phyloP scores from a whole-genome alignment of 2,329 filamentous ascomycete species.

The Aspergillus hortae region DNA sequence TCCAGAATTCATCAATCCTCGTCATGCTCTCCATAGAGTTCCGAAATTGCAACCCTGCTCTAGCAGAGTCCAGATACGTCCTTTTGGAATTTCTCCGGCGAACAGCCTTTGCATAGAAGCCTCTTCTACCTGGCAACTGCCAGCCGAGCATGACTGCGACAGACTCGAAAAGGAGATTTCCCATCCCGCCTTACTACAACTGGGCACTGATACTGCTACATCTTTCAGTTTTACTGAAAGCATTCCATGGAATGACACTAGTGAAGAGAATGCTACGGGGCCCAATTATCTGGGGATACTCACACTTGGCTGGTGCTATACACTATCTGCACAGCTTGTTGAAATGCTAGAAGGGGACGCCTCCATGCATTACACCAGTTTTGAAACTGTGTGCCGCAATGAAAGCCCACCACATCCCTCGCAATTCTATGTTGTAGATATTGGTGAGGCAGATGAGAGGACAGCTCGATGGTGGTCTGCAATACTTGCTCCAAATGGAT shows the following conservation, averaged over 20 bases:
- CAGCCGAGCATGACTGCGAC: constrained; percentile 6
- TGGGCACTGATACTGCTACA: constrained; percentile 6
- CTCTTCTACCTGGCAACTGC: constrained; percentile 9
- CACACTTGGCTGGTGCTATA: constrained; percentile 13
- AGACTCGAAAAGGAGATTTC: constrained; percentile 5
- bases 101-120: constrained; percentile 5
- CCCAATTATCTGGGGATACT: constrained; percentile 12
- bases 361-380: constrained; percentile 11
- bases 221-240: constrained; percentile 6
- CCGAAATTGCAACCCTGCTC: constrained; percentile 7
- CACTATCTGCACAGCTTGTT: constrained; percentile 14
- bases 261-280: background rate
- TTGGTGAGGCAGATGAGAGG: constrained; percentile 12
- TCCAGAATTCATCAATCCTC: constrained; percentile 8
- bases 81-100: constrained; percentile 1
- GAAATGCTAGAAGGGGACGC: constrained; percentile 9
- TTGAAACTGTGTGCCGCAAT: background rate
- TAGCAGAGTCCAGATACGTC: background rate
- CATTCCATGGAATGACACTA: constrained; percentile 4
- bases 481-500: constrained; percentile 12
- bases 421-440: constrained; percentile 5
- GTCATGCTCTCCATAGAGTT: constrained; percentile 8
- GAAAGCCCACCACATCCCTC: background rate
- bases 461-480: constrained; percentile 15
- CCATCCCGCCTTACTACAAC: background rate